Base-by-base conservation (phyloP, 169 alveolate species). In the Babesia bovis region DNA sequence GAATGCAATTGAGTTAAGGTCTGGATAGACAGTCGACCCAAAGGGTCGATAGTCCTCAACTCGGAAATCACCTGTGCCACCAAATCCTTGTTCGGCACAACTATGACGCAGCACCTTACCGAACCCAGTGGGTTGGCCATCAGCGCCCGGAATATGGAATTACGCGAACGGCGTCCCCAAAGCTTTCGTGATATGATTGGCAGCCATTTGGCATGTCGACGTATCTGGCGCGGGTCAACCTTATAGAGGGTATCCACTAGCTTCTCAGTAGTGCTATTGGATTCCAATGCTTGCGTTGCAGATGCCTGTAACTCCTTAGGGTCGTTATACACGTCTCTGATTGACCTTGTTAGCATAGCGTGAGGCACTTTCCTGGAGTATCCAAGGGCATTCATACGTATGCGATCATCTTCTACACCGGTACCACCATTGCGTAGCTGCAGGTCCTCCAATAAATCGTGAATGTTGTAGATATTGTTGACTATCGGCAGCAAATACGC, bases 401-500 rank as follows among this genome's bases (percentile, higher is more conserved):
- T 6, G 2, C 49, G 38, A 42, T 52, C 65, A 23, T 84, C 85
- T 13, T 23, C 35, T 23, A 36, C 57, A 9, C 23, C 15, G 21
- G 7, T 3, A 13, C 60, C 36, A 38, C n/a, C 45, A 38, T 38
- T 7, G 25, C 70, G 63, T 19, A 83, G 57, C 44, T 76, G 77
- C 3, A 87, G 74, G 59, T 78, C 53, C 40, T 87, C 93, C 63
- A 83, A 58, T 30, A 81, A 72, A 53, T 87, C 93, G 72, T 87
- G 93, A 38, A 83, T 65, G 60, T 76, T 78, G 83, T 87, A 87
- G 9, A 87, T 59, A 45, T 87, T 87, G 30, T 87, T 87, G 32
- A 87, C 68, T 19, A 87, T 73, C 32, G 93, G 93, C 19, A 87
- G 56, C 33, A 87, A 42, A 60, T 87, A 87, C 6, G 93, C 90